Base-by-base conservation (phyloP, 176 grass and related monocot species). In the Triticum aestivum region DNA sequence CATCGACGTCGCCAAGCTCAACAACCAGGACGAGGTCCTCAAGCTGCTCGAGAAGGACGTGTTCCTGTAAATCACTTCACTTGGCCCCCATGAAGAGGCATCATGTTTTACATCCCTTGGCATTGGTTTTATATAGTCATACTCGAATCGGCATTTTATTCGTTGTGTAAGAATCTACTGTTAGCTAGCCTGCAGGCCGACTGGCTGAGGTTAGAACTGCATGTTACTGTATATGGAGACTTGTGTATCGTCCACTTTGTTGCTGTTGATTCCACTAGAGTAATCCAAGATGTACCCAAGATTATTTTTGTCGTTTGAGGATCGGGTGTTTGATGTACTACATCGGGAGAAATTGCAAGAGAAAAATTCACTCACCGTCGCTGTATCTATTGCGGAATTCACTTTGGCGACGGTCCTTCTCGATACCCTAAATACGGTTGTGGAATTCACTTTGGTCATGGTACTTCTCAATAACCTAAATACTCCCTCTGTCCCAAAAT, bases 1-100 rank as follows among this genome's bases (percentile, higher is more conserved):
- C 30, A 92, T 95, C 15, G 95, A 98, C 6, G 95, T 98, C 11
- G 93, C 95, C 34, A 98, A 91, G 89, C 91, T 98, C 82, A 98
- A 98, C 79, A 91, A 93, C 69, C 95, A 98, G 87, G 87, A 92
- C 0, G 95, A 98, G 59, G 95, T 92, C 24, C 83, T 98, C 35
- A 98, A 86, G 89, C 75, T 95, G 68, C 91, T 98, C 27, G 95
- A 95, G 84, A 95, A 93, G 89, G 95, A 98, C 12, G 93, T 33
- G 26, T 98, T 98, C 81, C 88, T 98, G 29, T 98, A 86, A 82
- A 86, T 61, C 8, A 7, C 61, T 45, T 74, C 29, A 11, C 45
- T 58, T 79, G 32, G 3, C 42, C 65, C 24, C n/a, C 79, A 23
- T 86, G 44, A 51, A 51, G 24, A n/a, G 24, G 14, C 77, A 32